Evolutionary conservation across 768 basidiomycete genomes (phyloP).

Genomic region (Dentipellis fragilis): DNA sequence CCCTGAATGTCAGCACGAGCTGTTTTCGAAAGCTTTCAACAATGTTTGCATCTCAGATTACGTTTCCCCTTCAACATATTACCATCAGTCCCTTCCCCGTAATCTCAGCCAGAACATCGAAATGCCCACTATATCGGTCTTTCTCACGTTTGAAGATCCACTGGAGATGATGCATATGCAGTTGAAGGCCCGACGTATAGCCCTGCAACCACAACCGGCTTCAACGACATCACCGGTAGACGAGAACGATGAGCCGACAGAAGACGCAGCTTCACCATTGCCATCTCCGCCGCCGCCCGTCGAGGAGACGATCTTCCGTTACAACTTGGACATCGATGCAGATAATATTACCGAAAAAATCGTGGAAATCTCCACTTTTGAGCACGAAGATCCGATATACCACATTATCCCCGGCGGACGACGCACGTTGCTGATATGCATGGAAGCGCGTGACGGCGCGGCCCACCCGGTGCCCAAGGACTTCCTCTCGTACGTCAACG

Average conservation of each 20-base stretch:
- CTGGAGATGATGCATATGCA: background rate
- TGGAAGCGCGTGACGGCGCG: conserved; percentile 5
- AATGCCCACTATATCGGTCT: background rate
- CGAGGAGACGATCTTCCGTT: background rate
- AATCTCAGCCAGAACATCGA: background rate
- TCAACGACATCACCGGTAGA: background rate
- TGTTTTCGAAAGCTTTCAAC: background rate
- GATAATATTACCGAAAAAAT: too few relatives aligned
- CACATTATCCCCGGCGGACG: conserved; percentile 9
- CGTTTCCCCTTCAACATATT: background rate
- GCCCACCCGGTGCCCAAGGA: conserved; percentile 1
- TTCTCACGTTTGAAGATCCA: background rate
- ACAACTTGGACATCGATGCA: too few relatives aligned
- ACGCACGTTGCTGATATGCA: conserved; percentile 5
- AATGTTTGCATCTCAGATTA: background rate
- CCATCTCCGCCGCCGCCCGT: background rate
- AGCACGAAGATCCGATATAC: background rate
- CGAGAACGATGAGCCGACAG: background rate
- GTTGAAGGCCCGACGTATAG: background rate
- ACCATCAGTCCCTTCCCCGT: background rate
- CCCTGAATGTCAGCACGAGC: background rate
- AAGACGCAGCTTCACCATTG: too few relatives aligned
- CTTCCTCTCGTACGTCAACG: conserved; percentile 9
- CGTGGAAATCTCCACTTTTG: too few relatives aligned
- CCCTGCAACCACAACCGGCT: background rate